Conservation (phyloP, 305 asterid species). For the Fraxinus xanthoxyloides region DNA sequence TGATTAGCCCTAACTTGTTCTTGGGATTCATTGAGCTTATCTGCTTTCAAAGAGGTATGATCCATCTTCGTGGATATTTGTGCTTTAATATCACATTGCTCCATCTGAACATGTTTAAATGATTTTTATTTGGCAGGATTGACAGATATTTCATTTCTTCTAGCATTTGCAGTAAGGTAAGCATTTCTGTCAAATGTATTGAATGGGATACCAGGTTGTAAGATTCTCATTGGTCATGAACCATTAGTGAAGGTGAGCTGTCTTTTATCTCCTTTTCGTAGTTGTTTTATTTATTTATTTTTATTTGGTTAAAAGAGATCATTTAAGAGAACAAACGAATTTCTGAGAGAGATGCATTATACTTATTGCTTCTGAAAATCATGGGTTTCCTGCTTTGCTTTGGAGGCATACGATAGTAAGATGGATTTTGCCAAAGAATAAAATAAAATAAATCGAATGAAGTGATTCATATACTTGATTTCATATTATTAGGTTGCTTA, state of each 20-base stretch:
- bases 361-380: neutral
- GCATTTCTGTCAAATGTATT: neutral
- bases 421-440: neutral
- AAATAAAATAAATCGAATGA: neutral
- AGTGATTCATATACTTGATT: neutral
- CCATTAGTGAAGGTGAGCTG: neutral
- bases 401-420: neutral
- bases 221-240: neutral
- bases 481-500: neutral
- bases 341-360: neutral
- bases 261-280: neutral
- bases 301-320: neutral
- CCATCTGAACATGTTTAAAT: constrained; percentile 7
- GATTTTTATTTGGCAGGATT: constrained; percentile 15
- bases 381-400: neutral
- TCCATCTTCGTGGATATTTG: neutral
- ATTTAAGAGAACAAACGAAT: neutral
- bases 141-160: neutral
- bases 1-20: neutral
- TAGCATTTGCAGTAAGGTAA: constrained; percentile 3
- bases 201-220: neutral
- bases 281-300: neutral
- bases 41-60: neutral
- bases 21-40: neutral
- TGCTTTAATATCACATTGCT: neutral